Evolutionary conservation across 208 protist genomes (phyloP).

Genomic region (Trypanosoma congolense): DNA sequence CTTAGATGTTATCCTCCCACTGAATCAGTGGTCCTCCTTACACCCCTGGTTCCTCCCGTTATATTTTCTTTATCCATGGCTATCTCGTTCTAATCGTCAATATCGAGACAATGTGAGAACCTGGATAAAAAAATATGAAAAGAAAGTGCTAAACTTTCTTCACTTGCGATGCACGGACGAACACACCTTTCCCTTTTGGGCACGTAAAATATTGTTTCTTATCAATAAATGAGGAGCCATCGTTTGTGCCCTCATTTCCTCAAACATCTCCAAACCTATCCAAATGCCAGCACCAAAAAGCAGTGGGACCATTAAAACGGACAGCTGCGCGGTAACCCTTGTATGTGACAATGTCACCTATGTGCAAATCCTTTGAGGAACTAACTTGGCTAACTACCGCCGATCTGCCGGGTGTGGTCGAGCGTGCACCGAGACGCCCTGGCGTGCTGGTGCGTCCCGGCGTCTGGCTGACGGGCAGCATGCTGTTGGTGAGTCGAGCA

Average conservation of each 20-base stretch:
- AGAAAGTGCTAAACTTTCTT: conserved; percentile 40
- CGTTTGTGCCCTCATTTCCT: conserved; percentile 88
- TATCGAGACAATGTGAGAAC: neutral
- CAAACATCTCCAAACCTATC: conserved; percentile 88
- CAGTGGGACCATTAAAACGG: conserved; percentile 78
- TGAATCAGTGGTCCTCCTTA: too few relatives aligned
- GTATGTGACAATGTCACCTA: conserved; percentile 79
- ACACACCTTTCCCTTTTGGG: conserved; percentile 85
- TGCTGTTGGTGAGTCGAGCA: conserved; percentile 8
- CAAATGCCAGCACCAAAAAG: conserved; percentile 83
- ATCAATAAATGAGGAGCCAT: conserved; percentile 88
- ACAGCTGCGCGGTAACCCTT: conserved; percentile 79
- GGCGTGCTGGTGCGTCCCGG: conserved; percentile 14
- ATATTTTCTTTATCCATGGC: too few relatives aligned
- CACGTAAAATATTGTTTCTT: conserved; percentile 89
- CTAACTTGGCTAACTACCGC: conserved; percentile 25
- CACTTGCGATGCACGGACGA: conserved; percentile 85
- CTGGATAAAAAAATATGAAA: conserved; percentile 9
- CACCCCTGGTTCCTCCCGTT: too few relatives aligned
- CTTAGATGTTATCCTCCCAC: too few relatives aligned
- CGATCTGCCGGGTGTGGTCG: conserved; percentile 20
- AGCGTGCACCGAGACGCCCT: conserved; percentile 13
- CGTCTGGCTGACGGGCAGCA: neutral
- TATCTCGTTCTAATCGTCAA: too few relatives aligned
- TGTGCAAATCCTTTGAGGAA: conserved; percentile 63